A percentile compares a stretch with the other conserved stretches of the same genome.
These are phyloP conservation scores for Fusarium devonianum DNA, from an alignment of 2,329 filamentous ascomycete genomes.

Conservation along the genomic window DNA sequence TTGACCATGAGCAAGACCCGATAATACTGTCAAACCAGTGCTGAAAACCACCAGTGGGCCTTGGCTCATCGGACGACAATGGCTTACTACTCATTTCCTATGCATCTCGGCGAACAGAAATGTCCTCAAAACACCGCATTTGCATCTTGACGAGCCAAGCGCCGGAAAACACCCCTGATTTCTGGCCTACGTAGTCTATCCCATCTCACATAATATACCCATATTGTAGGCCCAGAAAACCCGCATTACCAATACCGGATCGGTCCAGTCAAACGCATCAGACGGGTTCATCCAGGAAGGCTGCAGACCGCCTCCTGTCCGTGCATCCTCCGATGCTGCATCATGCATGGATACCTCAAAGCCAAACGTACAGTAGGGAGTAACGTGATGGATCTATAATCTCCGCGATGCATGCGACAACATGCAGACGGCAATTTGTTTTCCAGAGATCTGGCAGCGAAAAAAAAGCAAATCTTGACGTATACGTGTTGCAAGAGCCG, in stretches of 20 bases:
- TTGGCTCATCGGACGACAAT: conserved; percentile 13
- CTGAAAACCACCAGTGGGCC: conserved; percentile 5
- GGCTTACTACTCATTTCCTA: conserved; percentile 3
- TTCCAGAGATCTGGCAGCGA: conserved; percentile 25
- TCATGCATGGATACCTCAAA: not conserved
- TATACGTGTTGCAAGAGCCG: too few species aligned
- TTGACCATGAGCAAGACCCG: conserved; percentile 1
- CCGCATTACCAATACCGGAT: conserved; percentile 4
- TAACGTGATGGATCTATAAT: conserved; percentile 16
- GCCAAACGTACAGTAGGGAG: conserved; percentile 12
- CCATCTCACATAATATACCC: not conserved
- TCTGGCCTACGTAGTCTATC: not conserved
- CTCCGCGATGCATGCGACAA: conserved; percentile 21
- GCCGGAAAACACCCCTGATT: conserved; percentile 1
- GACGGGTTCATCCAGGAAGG: conserved; percentile 22
- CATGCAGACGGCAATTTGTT: conserved; percentile 16
- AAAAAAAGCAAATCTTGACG: conserved; percentile 1
- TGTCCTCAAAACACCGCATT: too few species aligned
- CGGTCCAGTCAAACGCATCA: conserved; percentile 4
- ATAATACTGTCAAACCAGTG: conserved; percentile 19
- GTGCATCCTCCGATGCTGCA: conserved; percentile 4
- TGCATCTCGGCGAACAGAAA: not conserved
- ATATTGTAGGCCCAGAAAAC: not conserved
- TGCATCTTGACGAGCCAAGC: conserved; percentile 10
- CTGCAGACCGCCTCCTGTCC: conserved; percentile 26